Percentiles rank a stretch among this genome's conserved stretches.
Conservation (phyloP, 768 basidiomycete genomes). For the Pleurotus citrinopileatus region DNA sequence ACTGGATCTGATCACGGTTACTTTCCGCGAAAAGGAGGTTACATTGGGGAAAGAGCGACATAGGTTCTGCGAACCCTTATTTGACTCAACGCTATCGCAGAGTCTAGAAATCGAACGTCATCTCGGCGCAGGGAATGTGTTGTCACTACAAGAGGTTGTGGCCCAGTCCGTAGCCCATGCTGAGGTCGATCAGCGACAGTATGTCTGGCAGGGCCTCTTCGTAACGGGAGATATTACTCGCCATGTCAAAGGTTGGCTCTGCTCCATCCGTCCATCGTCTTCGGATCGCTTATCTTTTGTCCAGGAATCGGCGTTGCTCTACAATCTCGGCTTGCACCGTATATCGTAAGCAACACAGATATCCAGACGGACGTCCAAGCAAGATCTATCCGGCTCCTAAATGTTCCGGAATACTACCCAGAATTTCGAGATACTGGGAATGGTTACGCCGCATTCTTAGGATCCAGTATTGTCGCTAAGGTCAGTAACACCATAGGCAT, state of each 20-base stretch:
- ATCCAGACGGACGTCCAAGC: conserved; percentile 71
- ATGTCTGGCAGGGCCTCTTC: conserved; percentile 76
- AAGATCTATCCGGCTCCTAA: conserved; percentile 57
- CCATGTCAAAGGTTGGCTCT: conserved; percentile 61
- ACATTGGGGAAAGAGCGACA: conserved; percentile 87
- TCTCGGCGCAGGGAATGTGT: conserved; percentile 22
- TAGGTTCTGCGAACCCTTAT: conserved; percentile 88
- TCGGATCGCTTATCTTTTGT: conserved; percentile 5
- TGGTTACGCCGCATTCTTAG: conserved; percentile 77
- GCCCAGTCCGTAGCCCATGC: conserved; percentile 58
- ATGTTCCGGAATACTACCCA: conserved; percentile 86
- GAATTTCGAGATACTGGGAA: conserved; percentile 88
- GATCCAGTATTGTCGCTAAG: conserved; percentile 83
- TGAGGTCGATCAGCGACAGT: conserved; percentile 65
- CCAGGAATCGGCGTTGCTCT: conserved; percentile 66
- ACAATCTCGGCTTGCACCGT: conserved; percentile 68
- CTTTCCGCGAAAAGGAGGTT: conserved; percentile 68
- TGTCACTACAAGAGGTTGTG: conserved; percentile 66
- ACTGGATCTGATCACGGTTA: conserved; percentile 73
- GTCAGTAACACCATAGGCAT: too few relatives aligned
- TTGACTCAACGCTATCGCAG: conserved; percentile 62
- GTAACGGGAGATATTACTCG: conserved; percentile 77
- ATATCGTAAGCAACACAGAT: conserved; percentile 57
- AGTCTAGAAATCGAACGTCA: conserved; percentile 26
- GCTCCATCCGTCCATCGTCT: not conserved